A percentile compares a stretch with the other conserved stretches of the same genome.
phyloP scores from a whole-genome alignment of 2,329 filamentous ascomycete species.

The Paecilomyces variotii region DNA sequence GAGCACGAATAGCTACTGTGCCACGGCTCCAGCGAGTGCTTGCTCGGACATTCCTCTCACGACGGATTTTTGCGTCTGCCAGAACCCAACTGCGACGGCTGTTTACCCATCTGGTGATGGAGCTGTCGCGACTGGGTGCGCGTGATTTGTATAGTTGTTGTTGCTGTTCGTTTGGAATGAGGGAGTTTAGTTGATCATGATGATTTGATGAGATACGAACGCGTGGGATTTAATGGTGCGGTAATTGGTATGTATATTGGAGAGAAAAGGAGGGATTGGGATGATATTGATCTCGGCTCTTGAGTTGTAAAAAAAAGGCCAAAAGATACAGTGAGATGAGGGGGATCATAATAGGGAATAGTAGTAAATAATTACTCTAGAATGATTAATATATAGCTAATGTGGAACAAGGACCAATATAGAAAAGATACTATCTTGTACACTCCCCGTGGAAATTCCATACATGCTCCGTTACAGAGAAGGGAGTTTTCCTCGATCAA shows the following conservation, averaged over 20 bases:
- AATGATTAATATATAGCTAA: neutral
- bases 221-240: neutral
- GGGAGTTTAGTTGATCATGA: neutral
- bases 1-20: slow-evolving; percentile 12
- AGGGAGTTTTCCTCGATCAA: neutral
- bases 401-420: neutral
- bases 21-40: slow-evolving; percentile 7
- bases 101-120: slow-evolving; percentile 13
- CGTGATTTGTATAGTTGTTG: neutral
- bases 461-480: neutral
- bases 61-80: slow-evolving; percentile 11
- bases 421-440: neutral
- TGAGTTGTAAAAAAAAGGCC: too few species aligned
- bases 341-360: too few species aligned
- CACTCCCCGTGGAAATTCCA: too few species aligned
- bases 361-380: neutral
- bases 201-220: neutral
- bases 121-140: slow-evolving; percentile 13
- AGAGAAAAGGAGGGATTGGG: neutral
- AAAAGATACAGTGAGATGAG: too few species aligned
- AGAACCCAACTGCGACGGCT: slow-evolving; percentile 9
- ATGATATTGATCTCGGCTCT: neutral
- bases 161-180: neutral
- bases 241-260: neutral
- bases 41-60: slow-evolving; percentile 8